A percentile compares a stretch with the other conserved stretches of the same genome.
Conservation (phyloP, 768 basidiomycete species). For the Suillus tomentosus region DNA sequence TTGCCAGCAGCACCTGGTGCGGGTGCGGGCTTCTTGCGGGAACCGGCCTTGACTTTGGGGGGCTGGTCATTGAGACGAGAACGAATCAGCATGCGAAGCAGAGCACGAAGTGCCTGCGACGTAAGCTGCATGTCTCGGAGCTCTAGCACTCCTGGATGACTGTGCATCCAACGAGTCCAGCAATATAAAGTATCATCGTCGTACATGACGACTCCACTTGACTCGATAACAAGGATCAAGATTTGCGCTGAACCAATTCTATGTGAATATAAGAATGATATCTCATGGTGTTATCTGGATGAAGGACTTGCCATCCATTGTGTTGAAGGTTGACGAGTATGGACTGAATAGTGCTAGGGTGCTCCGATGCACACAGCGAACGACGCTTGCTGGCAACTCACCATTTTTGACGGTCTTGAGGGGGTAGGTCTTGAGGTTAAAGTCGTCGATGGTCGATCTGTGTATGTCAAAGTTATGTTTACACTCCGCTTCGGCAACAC, state of each 20-base stretch:
- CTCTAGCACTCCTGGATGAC: slow-evolving; percentile 45
- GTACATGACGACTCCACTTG: slow-evolving; percentile 40
- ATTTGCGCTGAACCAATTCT: slow-evolving; percentile 29
- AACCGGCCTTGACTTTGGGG: slow-evolving; percentile 65
- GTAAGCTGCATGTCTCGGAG: slow-evolving; percentile 47
- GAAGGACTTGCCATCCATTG: slow-evolving; percentile 56
- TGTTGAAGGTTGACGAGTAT: slow-evolving; percentile 28
- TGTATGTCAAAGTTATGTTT: not conserved
- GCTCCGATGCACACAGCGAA: slow-evolving; percentile 35
- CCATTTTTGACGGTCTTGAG: slow-evolving; percentile 56
- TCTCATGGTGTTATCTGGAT: slow-evolving; percentile 36
- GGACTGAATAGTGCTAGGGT: slow-evolving; percentile 41
- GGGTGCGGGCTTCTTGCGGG: slow-evolving; percentile 83
- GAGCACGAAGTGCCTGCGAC: slow-evolving; percentile 23
- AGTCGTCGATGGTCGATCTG: slow-evolving; percentile 2
- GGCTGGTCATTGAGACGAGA: slow-evolving; percentile 94
- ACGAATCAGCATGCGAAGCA: slow-evolving; percentile 35
- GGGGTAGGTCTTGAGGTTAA: slow-evolving; percentile 26
- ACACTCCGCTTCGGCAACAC: slow-evolving; percentile 25
- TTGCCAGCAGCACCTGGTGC: slow-evolving; percentile 84
- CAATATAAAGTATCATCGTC: slow-evolving; percentile 43
- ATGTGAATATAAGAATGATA: slow-evolving; percentile 10
- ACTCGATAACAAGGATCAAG: slow-evolving; percentile 12
- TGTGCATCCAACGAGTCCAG: slow-evolving; percentile 40
- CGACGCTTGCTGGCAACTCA: slow-evolving; percentile 39